Evolutionary conservation across 148 eudicot genomes (phyloP), one percentile per base, ranked within the genome.

Genomic region (Persicaria maculosa): DNA sequence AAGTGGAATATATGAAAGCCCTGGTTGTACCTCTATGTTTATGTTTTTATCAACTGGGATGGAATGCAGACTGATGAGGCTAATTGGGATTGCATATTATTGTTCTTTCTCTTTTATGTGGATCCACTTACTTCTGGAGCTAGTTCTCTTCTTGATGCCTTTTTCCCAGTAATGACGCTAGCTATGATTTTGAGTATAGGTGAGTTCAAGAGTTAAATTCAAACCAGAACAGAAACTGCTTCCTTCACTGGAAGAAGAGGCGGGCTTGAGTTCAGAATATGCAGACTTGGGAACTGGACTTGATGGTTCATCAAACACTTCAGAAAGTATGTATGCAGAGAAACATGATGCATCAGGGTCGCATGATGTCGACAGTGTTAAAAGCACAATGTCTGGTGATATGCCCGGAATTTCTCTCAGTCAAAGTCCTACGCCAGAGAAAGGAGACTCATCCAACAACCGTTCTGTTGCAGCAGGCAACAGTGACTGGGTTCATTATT

Each of bases 291-390:
- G 82, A 50, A 77, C 82, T 74, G 96, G 91, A 43, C 72, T 82
- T 72, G 96, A 95, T 79, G 97, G 81, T 73, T 89, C 91, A 44
- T 90, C 97, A 40, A 89, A 86, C 83, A 83, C 90, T 45, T 92
- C 97, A 31, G 97, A 77, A 80, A 92, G 91, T 81, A 80, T 90
- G 53, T 85, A 80, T 79, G 89, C 88, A 68, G 99, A 95, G 80
- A 95, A 90, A 80, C 86, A 86, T 7, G 96, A 90, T 58, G 72
- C 77, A 48, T 85, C 91, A 50, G 84, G 90, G 74, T 50, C 81
- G 48, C 89, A 83, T 75, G 98, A 87, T 78, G 79, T 84, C 58
- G 96, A 94, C 77, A 89, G 96, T 79, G 83, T 87, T 76, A 94
- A 90, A 78, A 86, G 88, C 73, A 83, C 80, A 22, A 62, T 69